Percentiles rank a stretch among this genome's conserved stretches.
Evolutionary conservation across 306 rosid species (phyloP).

Genomic region (Sophora flavescens): DNA sequence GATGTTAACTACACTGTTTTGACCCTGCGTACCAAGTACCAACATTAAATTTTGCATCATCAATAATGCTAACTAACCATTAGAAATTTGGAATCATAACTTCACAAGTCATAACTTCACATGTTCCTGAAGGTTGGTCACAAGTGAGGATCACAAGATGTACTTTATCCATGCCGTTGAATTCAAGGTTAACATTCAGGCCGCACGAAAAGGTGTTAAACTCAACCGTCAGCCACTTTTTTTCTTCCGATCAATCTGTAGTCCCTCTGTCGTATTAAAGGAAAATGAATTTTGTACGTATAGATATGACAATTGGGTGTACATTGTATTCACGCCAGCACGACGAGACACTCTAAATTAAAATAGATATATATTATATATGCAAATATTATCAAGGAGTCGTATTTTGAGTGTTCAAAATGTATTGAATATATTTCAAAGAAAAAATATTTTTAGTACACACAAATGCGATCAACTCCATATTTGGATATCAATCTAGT

Average conservation of each 20-base stretch:
- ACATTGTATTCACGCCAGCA: too few relatives aligned
- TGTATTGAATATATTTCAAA: too few relatives aligned
- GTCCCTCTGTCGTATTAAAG: background rate
- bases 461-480: too few relatives aligned
- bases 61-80: background rate
- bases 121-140: conserved; percentile 44
- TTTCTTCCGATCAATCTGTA: background rate
- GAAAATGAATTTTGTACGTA: too few relatives aligned
- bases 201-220: conserved; percentile 41
- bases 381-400: too few relatives aligned
- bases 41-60: too few relatives aligned
- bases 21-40: background rate
- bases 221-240: conserved; percentile 31
- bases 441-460: too few relatives aligned
- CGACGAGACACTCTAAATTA: too few relatives aligned
- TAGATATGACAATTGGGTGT: too few relatives aligned
- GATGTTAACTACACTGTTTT: background rate
- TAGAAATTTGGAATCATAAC: background rate
- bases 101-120: conserved; percentile 41
- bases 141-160: conserved; percentile 38
- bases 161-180: conserved; percentile 47
- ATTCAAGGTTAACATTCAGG: conserved; percentile 49
- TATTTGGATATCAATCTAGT: too few relatives aligned
- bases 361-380: too few relatives aligned
- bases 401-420: too few relatives aligned